Evolutionary conservation across 768 basidiomycete genomes (phyloP).

Genomic region (Boletus reticuloceps): DNA sequence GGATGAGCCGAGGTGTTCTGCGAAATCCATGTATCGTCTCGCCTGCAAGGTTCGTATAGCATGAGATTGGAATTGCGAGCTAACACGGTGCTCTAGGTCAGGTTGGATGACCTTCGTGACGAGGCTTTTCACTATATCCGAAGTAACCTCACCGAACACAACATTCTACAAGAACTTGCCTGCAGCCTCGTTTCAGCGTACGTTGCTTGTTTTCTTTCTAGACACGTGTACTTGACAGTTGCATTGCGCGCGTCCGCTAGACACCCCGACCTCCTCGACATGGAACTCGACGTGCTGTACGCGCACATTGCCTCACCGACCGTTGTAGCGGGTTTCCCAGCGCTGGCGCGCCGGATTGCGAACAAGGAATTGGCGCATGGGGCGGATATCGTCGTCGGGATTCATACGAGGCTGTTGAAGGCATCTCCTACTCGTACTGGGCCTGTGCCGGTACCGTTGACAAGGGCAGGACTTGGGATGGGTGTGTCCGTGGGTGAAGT

Average conservation of each 20-base stretch:
- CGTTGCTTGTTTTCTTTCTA: not conserved
- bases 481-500: no score
- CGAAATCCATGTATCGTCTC: slow-evolving; percentile 46
- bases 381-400: slow-evolving; percentile 17
- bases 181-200: slow-evolving; percentile 21
- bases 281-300: slow-evolving; percentile 16
- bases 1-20: slow-evolving; percentile 30
- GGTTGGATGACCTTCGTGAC: slow-evolving; percentile 17
- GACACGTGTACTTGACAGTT: not conserved
- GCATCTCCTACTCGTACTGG: not conserved
- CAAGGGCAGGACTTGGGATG: no score
- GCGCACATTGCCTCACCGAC: not conserved
- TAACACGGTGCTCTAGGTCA: slow-evolving; percentile 4
- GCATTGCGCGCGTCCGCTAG: not conserved
- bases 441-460: no score
- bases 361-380: slow-evolving; percentile 20
- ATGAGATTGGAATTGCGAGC: not conserved
- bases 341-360: slow-evolving; percentile 12
- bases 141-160: slow-evolving; percentile 16
- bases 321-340: slow-evolving; percentile 10
- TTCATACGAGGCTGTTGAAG: slow-evolving; percentile 15
- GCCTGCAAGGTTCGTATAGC: slow-evolving; percentile 34
- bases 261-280: slow-evolving; percentile 12
- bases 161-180: slow-evolving; percentile 23
- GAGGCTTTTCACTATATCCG: slow-evolving; percentile 16